Conservation (phyloP, 164 flowering plant genomes). For the Taxillus chinensis region DNA sequence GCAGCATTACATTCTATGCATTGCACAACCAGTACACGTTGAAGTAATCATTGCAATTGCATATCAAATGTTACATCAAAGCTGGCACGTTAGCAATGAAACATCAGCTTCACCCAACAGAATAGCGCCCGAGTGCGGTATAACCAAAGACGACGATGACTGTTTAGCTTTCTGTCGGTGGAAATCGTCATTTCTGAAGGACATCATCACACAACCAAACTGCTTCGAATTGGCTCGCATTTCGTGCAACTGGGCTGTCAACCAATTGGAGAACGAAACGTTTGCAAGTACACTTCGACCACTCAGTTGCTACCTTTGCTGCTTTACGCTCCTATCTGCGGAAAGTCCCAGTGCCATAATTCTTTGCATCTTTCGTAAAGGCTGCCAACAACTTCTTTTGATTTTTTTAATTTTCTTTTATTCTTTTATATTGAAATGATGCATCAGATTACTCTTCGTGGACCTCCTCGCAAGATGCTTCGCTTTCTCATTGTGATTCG, state of each 20-base stretch:
- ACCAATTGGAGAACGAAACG: slow-evolving; percentile 16
- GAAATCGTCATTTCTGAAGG: background rate
- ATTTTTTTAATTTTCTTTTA: no score
- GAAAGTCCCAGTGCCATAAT: slow-evolving; percentile 6
- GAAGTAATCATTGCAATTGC: background rate
- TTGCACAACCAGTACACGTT: background rate
- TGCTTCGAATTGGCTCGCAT: background rate
- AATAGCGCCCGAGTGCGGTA: background rate
- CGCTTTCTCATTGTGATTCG: no score
- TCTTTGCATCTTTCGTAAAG: background rate
- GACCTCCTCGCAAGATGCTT: no score
- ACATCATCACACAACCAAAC: background rate
- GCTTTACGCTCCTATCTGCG: background rate
- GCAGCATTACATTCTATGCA: background rate
- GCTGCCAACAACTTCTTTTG: no score
- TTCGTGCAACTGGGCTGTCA: background rate
- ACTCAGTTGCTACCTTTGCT: background rate
- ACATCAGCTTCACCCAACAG: background rate
- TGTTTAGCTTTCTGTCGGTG: no score
- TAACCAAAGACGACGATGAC: no score
- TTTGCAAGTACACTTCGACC: background rate
- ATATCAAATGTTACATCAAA: background rate
- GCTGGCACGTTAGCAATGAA: background rate
- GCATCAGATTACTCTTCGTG: no score
- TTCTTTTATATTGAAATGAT: no score